A percentile compares a stretch with the other conserved stretches of the same genome.
Evolutionary conservation across 2,329 filamentous ascomycete species (phyloP).

Genomic region (Cladosporium sp.): DNA sequence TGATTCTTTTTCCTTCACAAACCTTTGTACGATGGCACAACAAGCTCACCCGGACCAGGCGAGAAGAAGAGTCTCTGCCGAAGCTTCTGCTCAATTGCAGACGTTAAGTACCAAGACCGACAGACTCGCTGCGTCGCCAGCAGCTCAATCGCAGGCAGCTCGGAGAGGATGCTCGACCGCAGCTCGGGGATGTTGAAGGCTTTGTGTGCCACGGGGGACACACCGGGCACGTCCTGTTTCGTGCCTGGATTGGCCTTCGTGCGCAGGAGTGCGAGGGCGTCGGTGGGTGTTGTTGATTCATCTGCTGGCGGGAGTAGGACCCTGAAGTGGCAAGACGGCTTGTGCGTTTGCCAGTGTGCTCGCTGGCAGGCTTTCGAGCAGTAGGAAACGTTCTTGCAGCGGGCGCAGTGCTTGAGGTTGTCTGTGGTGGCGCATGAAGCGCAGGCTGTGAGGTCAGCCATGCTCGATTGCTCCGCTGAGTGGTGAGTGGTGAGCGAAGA

Average conservation of each 20-base stretch:
- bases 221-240: neutral
- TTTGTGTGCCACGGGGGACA: neutral
- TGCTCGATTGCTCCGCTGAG: no score
- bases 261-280: neutral
- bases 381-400: constrained; percentile 35
- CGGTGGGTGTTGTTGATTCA: neutral
- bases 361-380: constrained; percentile 53
- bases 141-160: constrained; percentile 2
- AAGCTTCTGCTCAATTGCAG: constrained; percentile 3
- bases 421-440: neutral
- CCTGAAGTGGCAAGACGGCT: constrained; percentile 22
- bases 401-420: constrained; percentile 9
- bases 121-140: constrained; percentile 2
- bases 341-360: constrained; percentile 52
- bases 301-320: neutral
- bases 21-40: neutral
- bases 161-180: constrained; percentile 4
- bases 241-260: neutral
- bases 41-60: constrained; percentile 12
- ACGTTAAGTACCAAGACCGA: constrained; percentile 11
- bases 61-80: constrained; percentile 12
- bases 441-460: neutral
- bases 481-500: neutral
- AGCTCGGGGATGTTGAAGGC: constrained; percentile 11
- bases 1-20: no score